Conservation (phyloP, 805 yeast species). For the Brettanomyces naardenensis region DNA sequence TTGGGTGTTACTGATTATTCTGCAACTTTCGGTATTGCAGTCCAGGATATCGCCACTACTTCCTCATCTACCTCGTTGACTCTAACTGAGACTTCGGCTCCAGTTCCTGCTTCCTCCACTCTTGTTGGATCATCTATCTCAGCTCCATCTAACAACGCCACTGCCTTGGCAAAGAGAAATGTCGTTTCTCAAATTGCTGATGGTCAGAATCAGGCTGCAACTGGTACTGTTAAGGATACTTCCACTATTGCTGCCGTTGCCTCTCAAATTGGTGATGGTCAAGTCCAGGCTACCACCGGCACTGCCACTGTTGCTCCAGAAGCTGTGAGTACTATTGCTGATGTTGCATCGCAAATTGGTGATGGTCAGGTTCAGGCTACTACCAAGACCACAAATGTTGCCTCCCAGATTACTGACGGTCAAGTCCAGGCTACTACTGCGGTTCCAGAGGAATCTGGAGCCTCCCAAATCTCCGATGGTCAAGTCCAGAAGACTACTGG, state of each 20-base stretch:
- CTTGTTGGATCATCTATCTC: constrained; percentile 36
- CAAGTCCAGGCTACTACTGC: constrained; percentile 16
- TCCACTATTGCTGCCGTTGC: constrained; percentile 23
- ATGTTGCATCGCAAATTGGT: constrained; percentile 18
- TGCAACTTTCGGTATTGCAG: constrained; percentile 62
- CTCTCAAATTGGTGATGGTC: constrained; percentile 54
- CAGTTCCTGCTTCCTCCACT: constrained; percentile 23
- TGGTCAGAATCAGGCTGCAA: constrained; percentile 31
- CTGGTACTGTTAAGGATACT: constrained; percentile 29
- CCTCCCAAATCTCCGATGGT: no score
- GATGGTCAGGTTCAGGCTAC: constrained; percentile 41
- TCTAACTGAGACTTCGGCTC: constrained; percentile 29
- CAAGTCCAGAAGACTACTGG: no score
- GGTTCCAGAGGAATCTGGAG: constrained; percentile 20
- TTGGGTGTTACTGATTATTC: constrained; percentile 52
- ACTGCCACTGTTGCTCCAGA: constrained; percentile 3
- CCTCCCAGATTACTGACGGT: constrained; percentile 16
- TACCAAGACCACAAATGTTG: constrained; percentile 21
- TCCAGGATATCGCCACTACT: constrained; percentile 47
- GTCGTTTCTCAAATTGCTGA: constrained; percentile 22
- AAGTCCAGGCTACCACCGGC: constrained; percentile 11
- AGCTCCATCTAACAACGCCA: constrained; percentile 8
- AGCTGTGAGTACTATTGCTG: constrained; percentile 5
- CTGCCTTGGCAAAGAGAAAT: constrained; percentile 20
- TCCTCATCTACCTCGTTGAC: constrained; percentile 25